Evolutionary conservation across 2,329 filamentous ascomycete genomes (phyloP), one percentile per base, ranked within the genome.

Genomic region (Penicillium palitans): DNA sequence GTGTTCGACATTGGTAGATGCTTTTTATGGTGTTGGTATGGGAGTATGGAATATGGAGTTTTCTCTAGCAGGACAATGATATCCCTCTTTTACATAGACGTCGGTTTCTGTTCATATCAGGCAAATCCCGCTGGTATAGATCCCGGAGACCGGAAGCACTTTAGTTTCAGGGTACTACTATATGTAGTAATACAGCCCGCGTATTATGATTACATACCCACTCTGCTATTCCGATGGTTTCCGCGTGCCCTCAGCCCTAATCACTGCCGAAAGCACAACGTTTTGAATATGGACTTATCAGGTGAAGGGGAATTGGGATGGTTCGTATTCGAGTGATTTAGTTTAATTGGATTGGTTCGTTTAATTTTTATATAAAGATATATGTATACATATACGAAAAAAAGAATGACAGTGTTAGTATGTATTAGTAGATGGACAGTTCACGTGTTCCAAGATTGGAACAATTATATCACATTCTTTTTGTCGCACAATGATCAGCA

Each of bases 1-100:
- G 84, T 64, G 84, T 87, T 50, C 80, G 87, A 52, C 89, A 91
- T 73, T 91, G 89, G 88, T 92, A 68, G 55, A 27, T 41, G 5
- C 2, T 17, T 33, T 10, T 41, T 37, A 3, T 49, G 21, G 44
- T n/a, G 27, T 52, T 44, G n/a, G 29, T 46, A 10, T 19, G 10
- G 35, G 35, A 21, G 12, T 29, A 37, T 29, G 40, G 33, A 44
- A 17, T 13, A 21, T 41, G 39, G 19, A 19, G n/a, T 47, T 54
- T 55, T 35, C n/a, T 37, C 17, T 47, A 29, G 24, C 12, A 25
- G 25, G 3, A 52, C 55, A 52, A 45, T 57, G 29, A 54, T 54
- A 58, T 47, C 37, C 37, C 50, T 19, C 29, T 48, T 57, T 21
- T 52, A 42, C 24, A 46, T 44, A 3, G n/a, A 24, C 15, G 12